Evolutionary conservation across 768 basidiomycete species (phyloP), one percentile per base, ranked within the genome.

Genomic region (Hortiboletus flavorubellus): DNA sequence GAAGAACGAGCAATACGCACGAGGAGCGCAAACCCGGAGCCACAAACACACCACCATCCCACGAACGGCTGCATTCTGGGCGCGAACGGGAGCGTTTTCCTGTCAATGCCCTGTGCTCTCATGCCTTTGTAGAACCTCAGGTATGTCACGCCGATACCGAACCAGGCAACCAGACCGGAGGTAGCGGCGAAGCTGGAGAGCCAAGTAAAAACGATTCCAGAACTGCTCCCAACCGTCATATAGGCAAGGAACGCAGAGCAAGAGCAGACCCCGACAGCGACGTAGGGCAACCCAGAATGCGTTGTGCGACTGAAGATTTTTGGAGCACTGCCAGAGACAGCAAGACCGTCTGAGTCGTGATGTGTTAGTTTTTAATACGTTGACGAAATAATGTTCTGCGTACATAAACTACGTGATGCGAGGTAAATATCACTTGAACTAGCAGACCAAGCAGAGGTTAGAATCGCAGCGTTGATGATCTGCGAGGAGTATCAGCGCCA

Each of bases 301-400:
- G 68, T 66, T 1, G 78, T 77, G 48, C 73, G 70, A 29, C 63
- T 47, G 51, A 86, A 84, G 44, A 85, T 63, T 47, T 68, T 74
- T 4, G 85, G 85, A 0, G 84, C 82, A 52, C 81, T 77, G 0
- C 80, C 78, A 18, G 75, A 74, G 46, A 76, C 56, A 3, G 84
- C 78, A 10, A 86, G 75, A 59, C 80, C 79, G 59, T 85, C 59
- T 85, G 72, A 1, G 72, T 50, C 55, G 71, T 67, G 31, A 58
- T 29, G 65, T 2, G n/a, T 30, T 5, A 29, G 23, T 29, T 12
- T 10, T 12, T 7, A 10, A 7, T 15, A 8, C 4, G 2, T 4
- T n/a, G 8, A 21, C 14, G 0, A 16, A 14, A 38, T 12, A 11
- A 39, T 10, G 11, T 16, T n/a, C 5, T 9, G n/a, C 47, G 2